Evolutionary conservation across 345 rosid species (phyloP).

Genomic region (Anacardium occidentale): DNA sequence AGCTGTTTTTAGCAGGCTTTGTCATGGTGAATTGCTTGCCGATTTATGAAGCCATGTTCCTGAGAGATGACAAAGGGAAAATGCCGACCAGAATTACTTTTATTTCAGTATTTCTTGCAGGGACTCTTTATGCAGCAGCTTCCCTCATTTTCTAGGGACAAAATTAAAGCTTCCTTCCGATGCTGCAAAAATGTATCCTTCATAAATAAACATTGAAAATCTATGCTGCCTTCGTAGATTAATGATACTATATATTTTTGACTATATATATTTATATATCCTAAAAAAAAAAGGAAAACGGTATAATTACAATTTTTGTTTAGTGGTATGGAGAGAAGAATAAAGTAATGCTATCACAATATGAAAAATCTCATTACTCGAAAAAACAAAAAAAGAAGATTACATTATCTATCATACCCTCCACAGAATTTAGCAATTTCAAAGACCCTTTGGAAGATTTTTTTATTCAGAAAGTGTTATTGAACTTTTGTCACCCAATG

Average conservation of each 20-base stretch:
- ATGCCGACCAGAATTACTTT: conserved; percentile 35
- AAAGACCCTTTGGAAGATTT: too few relatives aligned
- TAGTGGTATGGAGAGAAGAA: not conserved
- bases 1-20: conserved; percentile 43
- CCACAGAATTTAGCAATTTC: too few relatives aligned
- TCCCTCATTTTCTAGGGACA: conserved; percentile 31
- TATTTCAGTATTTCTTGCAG: conserved; percentile 30
- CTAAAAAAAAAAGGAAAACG: too few relatives aligned
- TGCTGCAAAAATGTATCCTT: not conserved
- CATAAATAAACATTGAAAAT: not conserved
- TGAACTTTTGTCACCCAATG: too few relatives aligned
- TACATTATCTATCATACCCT: not conserved
- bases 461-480: not conserved
- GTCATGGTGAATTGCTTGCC: conserved; percentile 51
- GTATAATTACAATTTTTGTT: not conserved
- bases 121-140: conserved; percentile 27
- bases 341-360: not conserved
- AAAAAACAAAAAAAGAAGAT: not conserved
- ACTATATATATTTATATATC: too few relatives aligned
- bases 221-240: not conserved
- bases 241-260: too few relatives aligned
- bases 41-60: conserved; percentile 54
- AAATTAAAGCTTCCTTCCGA: too few relatives aligned
- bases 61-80: conserved; percentile 59
- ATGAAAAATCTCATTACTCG: not conserved